phyloP scores from a whole-genome alignment of 2,329 filamentous ascomycete species.

The Apiospora sp. region DNA sequence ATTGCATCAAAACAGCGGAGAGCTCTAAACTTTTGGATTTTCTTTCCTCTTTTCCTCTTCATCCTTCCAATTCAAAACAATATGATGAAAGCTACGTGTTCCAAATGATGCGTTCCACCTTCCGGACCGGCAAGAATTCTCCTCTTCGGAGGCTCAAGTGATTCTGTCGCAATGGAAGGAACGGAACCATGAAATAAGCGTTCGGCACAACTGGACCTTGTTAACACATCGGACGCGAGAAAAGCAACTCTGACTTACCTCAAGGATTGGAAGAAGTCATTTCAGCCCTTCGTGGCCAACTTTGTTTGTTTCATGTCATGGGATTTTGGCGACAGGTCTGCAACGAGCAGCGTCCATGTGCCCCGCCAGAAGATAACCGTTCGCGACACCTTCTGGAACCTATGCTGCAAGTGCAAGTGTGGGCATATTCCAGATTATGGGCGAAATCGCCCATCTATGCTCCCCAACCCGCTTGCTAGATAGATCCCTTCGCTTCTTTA shows the following conservation, averaged over 20 bases:
- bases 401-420: conserved; percentile 2
- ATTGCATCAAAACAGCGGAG: conserved; percentile 13
- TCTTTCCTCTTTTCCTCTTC: conserved; percentile 68
- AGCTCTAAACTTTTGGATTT: conserved; percentile 31
- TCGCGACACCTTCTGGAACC: background rate
- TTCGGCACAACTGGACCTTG: conserved; percentile 98
- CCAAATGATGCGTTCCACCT: conserved; percentile 81
- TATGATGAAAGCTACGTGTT: conserved; percentile 99
- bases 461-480: background rate
- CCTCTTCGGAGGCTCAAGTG: conserved; percentile 89
- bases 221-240: conserved; percentile 95
- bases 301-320: background rate
- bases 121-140: conserved; percentile 78
- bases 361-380: background rate
- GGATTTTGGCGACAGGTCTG: background rate
- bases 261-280: conserved; percentile 40
- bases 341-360: background rate
- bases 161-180: conserved; percentile 71
- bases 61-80: conserved; percentile 99
- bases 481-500: background rate
- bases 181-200: conserved; percentile 93
- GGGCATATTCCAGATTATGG: background rate
- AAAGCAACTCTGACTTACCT: conserved; percentile 90
- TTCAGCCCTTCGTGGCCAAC: background rate
- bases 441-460: background rate